Evolutionary conservation across 1,284 basidiomycete genomes (phyloP).

Genomic region (Rhodotorula sp.): DNA sequence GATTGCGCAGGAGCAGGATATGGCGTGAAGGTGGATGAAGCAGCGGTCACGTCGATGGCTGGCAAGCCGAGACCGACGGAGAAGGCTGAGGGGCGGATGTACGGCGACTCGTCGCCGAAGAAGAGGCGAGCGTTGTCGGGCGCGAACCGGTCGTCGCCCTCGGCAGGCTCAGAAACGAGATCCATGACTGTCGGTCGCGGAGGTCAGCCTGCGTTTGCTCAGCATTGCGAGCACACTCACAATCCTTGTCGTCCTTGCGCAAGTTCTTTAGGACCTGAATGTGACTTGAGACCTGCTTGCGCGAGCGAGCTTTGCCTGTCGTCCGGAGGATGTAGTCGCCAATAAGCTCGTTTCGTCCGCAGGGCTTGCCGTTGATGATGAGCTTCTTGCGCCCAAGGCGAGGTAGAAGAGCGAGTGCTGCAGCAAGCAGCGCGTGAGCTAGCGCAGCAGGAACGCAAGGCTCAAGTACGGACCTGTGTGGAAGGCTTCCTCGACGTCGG

Average conservation of each 20-base stretch:
- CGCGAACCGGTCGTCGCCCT: constrained; percentile 36
- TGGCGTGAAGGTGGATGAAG: constrained; percentile 1
- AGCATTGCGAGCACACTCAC: constrained; percentile 24
- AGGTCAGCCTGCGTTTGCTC: background rate
- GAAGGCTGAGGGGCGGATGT: background rate
- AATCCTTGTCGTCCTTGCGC: constrained; percentile 48
- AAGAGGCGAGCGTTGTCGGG: constrained; percentile 33
- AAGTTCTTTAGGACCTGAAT: constrained; percentile 51
- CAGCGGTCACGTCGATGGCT: constrained; percentile 18
- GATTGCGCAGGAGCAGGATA: background rate
- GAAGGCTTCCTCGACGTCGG: constrained; percentile 52
- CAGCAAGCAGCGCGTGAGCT: background rate
- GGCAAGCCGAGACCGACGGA: background rate
- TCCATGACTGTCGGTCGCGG: constrained; percentile 32
- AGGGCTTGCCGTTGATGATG: constrained; percentile 53
- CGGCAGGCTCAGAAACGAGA: constrained; percentile 38
- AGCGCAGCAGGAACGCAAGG: background rate
- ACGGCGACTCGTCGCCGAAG: constrained; percentile 32
- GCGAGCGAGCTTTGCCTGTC: constrained; percentile 49
- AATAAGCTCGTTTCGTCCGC: constrained; percentile 57
- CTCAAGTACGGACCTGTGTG: constrained; percentile 47
- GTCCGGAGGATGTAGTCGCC: constrained; percentile 54
- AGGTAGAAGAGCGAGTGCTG: constrained; percentile 51
- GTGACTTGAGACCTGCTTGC: constrained; percentile 51
- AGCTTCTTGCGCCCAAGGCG: constrained; percentile 54